A percentile compares a stretch with the other conserved stretches of the same genome.
Conservation (phyloP, 306 rosid species). For the Fragaria iinumae region DNA sequence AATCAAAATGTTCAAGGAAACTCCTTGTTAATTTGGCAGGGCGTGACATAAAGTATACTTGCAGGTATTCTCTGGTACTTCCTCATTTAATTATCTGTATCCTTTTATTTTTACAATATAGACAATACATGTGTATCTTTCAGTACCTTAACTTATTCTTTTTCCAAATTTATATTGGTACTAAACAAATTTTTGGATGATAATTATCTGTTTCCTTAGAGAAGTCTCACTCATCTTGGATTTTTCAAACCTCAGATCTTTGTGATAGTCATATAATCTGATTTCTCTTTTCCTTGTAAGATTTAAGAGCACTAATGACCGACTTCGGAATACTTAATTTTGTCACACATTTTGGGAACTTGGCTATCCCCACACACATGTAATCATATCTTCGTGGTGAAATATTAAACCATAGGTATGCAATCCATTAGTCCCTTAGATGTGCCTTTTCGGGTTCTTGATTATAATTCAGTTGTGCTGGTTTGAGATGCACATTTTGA, state of each 20-base stretch:
- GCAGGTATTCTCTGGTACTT: not conserved
- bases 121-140: not conserved
- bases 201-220: not conserved
- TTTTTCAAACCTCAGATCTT: not conserved
- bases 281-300: not conserved
- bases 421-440: conserved; percentile 8
- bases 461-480: conserved; percentile 11
- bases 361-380: conserved; percentile 29
- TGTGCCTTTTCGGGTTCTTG: conserved; percentile 27
- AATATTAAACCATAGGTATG: conserved; percentile 18
- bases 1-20: no score
- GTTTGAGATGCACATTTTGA: conserved; percentile 27
- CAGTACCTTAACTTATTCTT: not conserved
- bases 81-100: not conserved
- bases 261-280: not conserved
- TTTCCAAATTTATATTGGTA: not conserved
- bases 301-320: not conserved
- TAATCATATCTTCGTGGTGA: conserved; percentile 29
- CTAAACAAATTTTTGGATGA: not conserved
- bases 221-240: not conserved
- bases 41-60: not conserved
- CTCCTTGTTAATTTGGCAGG: no score
- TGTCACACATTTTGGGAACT: conserved; percentile 34
- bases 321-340: conserved; percentile 16
- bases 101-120: not conserved